Base-by-base conservation (phyloP, 805 yeast species). In the Komagataella pseudopastoris region DNA sequence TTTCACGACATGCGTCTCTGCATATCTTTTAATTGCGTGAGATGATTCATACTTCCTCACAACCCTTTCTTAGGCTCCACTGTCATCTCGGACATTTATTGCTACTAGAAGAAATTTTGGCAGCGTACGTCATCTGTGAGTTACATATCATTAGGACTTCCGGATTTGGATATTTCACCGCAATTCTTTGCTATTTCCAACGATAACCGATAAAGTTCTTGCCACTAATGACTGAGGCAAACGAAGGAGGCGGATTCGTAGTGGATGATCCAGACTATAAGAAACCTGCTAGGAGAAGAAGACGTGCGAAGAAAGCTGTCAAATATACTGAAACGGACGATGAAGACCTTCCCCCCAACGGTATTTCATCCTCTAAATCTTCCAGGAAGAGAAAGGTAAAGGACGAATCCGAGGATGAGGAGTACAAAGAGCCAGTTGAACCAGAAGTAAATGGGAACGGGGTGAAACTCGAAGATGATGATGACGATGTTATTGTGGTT, bases 191-290 rank as follows among this genome's bases (percentile, higher is more conserved):
- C 39, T 10, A 30, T 14, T 30, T 30, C 10, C 39, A 10, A 4
- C 10, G 39, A 30, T 30, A 30, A 14, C 39, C 39, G 39, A 8
- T 30, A 30, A 30, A 14, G 14, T 4, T 14, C 39, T 30, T 30
- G 39, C 39, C 39, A 30, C 39, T 30, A 14, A 30, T 30, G 39
- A 30, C 39, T 10, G 14, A 30, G 14, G 39, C 39, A 30, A 30
- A 14, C 39, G 39, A 30, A 10, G 39, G 14, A 8, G 78, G 77
- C 6, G 78, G 77, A 17, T 73, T 74, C 54, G 58, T 73, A 3
- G 60, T 61, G 6, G 66, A 69, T 55, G 76, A 72, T 53, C 68
- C 70, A 8, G 60, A 60, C 20, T 45, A 55, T 17, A 53, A 54
- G 46, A 49, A 46, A 12, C 44, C 51, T 4, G 45, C 49, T 55